A percentile compares a stretch with the other conserved stretches of the same genome.
Conservation (phyloP, 1,284 basidiomycete genomes). For the Serendipita sp. region DNA sequence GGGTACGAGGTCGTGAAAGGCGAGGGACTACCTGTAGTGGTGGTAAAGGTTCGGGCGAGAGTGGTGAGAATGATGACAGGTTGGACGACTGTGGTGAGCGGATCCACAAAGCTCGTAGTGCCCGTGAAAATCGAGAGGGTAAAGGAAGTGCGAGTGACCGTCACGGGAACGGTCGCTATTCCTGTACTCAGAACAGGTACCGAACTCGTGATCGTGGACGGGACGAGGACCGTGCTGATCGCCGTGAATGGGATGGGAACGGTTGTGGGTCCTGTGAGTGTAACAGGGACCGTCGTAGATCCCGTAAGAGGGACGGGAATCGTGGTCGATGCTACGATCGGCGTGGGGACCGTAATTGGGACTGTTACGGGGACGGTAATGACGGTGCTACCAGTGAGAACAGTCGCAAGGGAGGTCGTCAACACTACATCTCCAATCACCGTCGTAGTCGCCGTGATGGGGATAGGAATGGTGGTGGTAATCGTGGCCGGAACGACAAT, state of each 20-base stretch:
- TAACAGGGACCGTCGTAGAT: background rate
- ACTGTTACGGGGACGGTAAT: background rate
- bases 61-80: constrained; percentile 6
- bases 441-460: background rate
- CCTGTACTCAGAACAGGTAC: background rate
- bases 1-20: background rate
- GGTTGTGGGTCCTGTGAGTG: background rate
- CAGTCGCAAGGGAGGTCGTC: background rate
- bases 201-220: background rate
- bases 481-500: background rate
- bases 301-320: background rate
- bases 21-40: background rate
- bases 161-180: background rate
- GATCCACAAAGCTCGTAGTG: constrained; percentile 6
- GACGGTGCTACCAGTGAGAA: background rate
- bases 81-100: background rate
- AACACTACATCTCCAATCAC: background rate
- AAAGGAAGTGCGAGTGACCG: background rate
- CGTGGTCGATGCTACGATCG: background rate
- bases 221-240: no score
- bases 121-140: constrained; percentile 2
- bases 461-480: background rate
- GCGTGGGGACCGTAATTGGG: background rate
- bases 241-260: no score
- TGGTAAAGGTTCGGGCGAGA: background rate